These are phyloP conservation scores for Xylaria acuta DNA, from an alignment of 495 filamentous ascomycete genomes.

Conservation along the genomic window DNA sequence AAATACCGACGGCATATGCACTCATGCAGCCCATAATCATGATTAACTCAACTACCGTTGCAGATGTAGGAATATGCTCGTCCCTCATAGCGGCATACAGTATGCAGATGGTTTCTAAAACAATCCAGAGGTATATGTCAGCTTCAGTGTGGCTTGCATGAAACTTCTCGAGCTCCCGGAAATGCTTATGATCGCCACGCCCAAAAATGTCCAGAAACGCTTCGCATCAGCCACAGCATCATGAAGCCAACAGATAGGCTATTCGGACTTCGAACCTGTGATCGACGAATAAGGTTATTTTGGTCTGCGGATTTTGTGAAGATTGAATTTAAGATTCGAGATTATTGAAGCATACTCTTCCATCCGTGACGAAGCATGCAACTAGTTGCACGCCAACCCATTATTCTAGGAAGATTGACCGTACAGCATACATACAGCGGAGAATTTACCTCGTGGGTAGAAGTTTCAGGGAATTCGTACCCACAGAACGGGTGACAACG, in stretches of 20 bases:
- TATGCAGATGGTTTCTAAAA: slow-evolving; percentile 12
- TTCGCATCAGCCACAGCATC: slow-evolving; percentile 8
- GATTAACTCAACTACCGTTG: slow-evolving; percentile 23
- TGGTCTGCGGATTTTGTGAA: background rate
- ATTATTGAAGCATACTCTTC: background rate
- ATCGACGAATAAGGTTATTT: slow-evolving; percentile 8
- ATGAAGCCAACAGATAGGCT: slow-evolving; percentile 1
- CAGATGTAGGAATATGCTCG: slow-evolving; percentile 21
- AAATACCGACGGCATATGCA: background rate
- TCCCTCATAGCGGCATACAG: slow-evolving; percentile 16
- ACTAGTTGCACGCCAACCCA: background rate
- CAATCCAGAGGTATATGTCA: background rate
- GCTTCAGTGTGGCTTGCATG: slow-evolving; percentile 16
- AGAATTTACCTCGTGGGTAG: slow-evolving; percentile 26
- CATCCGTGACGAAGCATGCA: background rate
- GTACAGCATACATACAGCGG: slow-evolving; percentile 25
- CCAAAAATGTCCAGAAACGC: background rate
- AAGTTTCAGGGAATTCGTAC: slow-evolving; percentile 12
- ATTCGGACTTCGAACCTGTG: slow-evolving; percentile 10
- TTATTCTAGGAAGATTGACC: slow-evolving; percentile 16
- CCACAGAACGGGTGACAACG: background rate
- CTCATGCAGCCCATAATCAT: slow-evolving; percentile 16
- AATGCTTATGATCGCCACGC: slow-evolving; percentile 16
- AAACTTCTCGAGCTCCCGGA: slow-evolving; percentile 18
- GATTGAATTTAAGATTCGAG: background rate